phyloP scores from a whole-genome alignment of 192 early-diverging fungal species.

The Lobulomyces angularis region DNA sequence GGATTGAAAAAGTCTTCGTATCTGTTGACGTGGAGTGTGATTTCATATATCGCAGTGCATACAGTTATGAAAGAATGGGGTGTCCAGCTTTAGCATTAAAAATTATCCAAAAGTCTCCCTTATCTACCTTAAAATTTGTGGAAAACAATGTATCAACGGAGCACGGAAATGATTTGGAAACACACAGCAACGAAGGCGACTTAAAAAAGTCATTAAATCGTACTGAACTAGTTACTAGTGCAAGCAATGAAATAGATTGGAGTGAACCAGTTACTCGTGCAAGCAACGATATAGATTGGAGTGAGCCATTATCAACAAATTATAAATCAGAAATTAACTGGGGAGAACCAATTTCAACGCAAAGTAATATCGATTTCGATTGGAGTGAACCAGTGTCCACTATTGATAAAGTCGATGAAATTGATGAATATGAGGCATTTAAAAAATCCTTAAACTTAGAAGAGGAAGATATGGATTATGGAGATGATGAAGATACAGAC shows the following conservation, averaged over 20 bases:
- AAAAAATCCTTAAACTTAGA: constrained; percentile 1
- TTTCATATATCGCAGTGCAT: constrained; percentile 47
- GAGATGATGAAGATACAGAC: constrained; percentile 13
- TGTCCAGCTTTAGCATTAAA: constrained; percentile 64
- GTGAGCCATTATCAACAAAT: constrained; percentile 10
- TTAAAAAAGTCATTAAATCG: constrained; percentile 10
- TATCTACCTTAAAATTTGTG: constrained; percentile 16
- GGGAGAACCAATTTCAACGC: background rate
- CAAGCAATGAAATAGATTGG: constrained; percentile 19
- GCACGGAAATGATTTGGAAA: constrained; percentile 4
- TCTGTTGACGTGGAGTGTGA: constrained; percentile 37
- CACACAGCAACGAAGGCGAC: background rate
- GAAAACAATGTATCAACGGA: constrained; percentile 16
- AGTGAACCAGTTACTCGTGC: constrained; percentile 13
- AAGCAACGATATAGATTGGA: constrained; percentile 28
- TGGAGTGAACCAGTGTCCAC: constrained; percentile 28
- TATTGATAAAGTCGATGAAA: constrained; percentile 5
- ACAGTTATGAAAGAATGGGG: constrained; percentile 65
- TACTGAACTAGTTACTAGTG: too few species aligned
- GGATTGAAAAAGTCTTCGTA: constrained; percentile 33
- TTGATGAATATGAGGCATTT: constrained; percentile 38
- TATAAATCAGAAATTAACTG: background rate
- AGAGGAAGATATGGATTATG: constrained; percentile 14
- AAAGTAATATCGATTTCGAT: constrained; percentile 16
- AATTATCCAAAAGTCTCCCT: constrained; percentile 39